Percentiles rank a stretch among this genome's conserved stretches.
Evolutionary conservation across 2,329 filamentous ascomycete genomes (phyloP).

Genomic region (Colletotrichum tabaci): DNA sequence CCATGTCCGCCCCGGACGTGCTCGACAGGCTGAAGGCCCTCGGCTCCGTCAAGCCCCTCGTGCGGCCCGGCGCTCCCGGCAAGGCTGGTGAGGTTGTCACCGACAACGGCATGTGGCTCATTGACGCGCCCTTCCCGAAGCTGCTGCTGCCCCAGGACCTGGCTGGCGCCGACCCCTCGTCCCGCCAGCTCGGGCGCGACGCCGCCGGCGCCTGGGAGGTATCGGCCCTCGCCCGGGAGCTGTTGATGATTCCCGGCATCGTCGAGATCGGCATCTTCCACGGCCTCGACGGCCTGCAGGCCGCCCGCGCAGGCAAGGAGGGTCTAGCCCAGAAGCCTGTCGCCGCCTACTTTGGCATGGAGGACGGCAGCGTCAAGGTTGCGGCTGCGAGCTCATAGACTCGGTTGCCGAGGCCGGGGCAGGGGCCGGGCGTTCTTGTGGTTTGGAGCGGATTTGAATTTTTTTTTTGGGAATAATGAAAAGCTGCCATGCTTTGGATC

Average conservation of each 20-base stretch:
- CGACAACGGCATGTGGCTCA: slow-evolving; percentile 78
- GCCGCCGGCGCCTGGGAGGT: slow-evolving; percentile 84
- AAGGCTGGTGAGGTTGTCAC: slow-evolving; percentile 85
- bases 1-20: slow-evolving; percentile 84
- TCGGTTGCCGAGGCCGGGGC: too few relatives aligned
- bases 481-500: background rate
- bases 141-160: slow-evolving; percentile 75
- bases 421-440: background rate
- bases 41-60: slow-evolving; percentile 78
- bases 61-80: slow-evolving; percentile 80
- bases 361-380: slow-evolving; percentile 78
- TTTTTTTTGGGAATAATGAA: background rate
- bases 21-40: slow-evolving; percentile 79
- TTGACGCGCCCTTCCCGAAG: slow-evolving; percentile 90
- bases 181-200: slow-evolving; percentile 45
- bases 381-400: slow-evolving; percentile 23
- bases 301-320: slow-evolving; percentile 64
- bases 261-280: slow-evolving; percentile 94
- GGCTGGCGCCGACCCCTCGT: slow-evolving; percentile 47
- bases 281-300: slow-evolving; percentile 82
- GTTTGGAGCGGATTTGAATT: slow-evolving; percentile 7
- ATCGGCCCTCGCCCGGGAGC: slow-evolving; percentile 77
- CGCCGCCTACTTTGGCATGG: slow-evolving; percentile 95
- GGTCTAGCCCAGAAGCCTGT: slow-evolving; percentile 90
- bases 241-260: slow-evolving; percentile 88